A percentile compares a stretch with the other conserved stretches of the same genome.
Conservation (phyloP, 306 rosid genomes). For the Begonia loranthoides region DNA sequence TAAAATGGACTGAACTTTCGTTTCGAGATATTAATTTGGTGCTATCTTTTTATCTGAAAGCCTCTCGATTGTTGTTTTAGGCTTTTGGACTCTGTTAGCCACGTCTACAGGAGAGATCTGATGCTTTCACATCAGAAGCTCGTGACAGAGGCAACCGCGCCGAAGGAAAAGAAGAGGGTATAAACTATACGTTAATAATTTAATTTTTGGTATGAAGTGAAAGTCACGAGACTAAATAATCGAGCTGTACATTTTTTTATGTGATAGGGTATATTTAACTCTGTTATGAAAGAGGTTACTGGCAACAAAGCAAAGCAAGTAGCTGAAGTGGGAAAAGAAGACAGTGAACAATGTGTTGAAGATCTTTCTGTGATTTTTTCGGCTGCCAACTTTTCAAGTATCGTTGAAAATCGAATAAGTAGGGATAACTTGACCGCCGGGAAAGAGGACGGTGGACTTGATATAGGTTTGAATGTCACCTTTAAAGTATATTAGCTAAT, state of each 20-base stretch:
- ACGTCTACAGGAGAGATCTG: slow-evolving; percentile 39
- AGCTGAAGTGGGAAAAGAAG: slow-evolving; percentile 40
- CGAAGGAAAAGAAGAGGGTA: slow-evolving; percentile 82
- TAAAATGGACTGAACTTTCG: too few relatives aligned
- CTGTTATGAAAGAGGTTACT: slow-evolving; percentile 67
- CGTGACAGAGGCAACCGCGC: slow-evolving; percentile 15
- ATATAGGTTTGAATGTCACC: slow-evolving; percentile 44
- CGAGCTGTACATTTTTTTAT: not conserved
- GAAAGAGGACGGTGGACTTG: slow-evolving; percentile 32
- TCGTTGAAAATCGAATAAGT: slow-evolving; percentile 20
- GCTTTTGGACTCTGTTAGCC: slow-evolving; percentile 43
- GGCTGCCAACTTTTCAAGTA: slow-evolving; percentile 33
- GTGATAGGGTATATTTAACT: slow-evolving; percentile 59
- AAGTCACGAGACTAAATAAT: not conserved
- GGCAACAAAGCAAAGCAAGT: slow-evolving; percentile 51
- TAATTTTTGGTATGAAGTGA: not conserved
- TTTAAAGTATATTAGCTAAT: not conserved
- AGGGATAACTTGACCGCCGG: slow-evolving; percentile 22
- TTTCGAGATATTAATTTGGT: too few relatives aligned
- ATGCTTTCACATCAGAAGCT: slow-evolving; percentile 28
- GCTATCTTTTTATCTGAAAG: too few relatives aligned
- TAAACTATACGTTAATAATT: not conserved
- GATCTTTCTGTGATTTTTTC: slow-evolving; percentile 54
- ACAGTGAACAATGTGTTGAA: slow-evolving; percentile 34
- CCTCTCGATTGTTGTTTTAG: slow-evolving; percentile 14